Evolutionary conservation across 768 basidiomycete species (phyloP).

Genomic region (Amanita subjunquillea): DNA sequence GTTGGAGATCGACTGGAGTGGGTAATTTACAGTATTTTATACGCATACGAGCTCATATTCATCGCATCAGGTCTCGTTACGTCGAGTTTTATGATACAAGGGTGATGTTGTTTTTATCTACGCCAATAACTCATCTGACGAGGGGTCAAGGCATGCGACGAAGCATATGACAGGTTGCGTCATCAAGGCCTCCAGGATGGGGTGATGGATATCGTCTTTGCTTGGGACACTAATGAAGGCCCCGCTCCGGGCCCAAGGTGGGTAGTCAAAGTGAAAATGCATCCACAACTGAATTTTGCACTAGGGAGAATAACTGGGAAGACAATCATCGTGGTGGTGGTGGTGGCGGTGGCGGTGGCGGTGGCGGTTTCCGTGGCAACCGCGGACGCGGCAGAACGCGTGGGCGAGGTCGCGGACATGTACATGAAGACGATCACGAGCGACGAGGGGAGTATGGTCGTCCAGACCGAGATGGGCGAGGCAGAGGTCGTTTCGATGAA

Average conservation of each 20-base stretch:
- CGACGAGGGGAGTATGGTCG: slow-evolving; percentile 37
- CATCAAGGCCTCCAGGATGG: slow-evolving; percentile 79
- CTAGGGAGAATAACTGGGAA: slow-evolving; percentile 40
- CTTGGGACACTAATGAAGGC: slow-evolving; percentile 67
- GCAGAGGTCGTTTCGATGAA: slow-evolving; percentile 32
- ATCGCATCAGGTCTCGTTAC: slow-evolving; percentile 60
- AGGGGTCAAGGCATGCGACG: slow-evolving; percentile 50
- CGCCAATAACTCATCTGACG: slow-evolving; percentile 5
- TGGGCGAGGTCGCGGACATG: slow-evolving; percentile 22
- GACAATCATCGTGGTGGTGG: slow-evolving; percentile 12
- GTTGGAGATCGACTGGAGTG: slow-evolving; percentile 57
- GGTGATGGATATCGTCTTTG: slow-evolving; percentile 77
- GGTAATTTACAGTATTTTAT: slow-evolving; percentile 9
- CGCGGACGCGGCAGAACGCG: slow-evolving; percentile 21
- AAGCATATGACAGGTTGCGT: slow-evolving; percentile 72
- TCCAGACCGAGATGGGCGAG: slow-evolving; percentile 33
- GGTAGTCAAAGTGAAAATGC: slow-evolving; percentile 7
- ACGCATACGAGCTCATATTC: neutral
- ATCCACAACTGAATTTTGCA: slow-evolving; percentile 17
- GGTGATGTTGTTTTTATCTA: slow-evolving; percentile 29
- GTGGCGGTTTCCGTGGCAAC: slow-evolving; percentile 16
- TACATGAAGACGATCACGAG: slow-evolving; percentile 36
- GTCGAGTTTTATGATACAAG: slow-evolving; percentile 93
- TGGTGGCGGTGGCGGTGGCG: slow-evolving; percentile 6
- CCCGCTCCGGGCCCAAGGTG: slow-evolving; percentile 35